A percentile compares a stretch with the other conserved stretches of the same genome.
phyloP scores from a whole-genome alignment of 2,329 filamentous ascomycete species.

The Apiospora aurea region DNA sequence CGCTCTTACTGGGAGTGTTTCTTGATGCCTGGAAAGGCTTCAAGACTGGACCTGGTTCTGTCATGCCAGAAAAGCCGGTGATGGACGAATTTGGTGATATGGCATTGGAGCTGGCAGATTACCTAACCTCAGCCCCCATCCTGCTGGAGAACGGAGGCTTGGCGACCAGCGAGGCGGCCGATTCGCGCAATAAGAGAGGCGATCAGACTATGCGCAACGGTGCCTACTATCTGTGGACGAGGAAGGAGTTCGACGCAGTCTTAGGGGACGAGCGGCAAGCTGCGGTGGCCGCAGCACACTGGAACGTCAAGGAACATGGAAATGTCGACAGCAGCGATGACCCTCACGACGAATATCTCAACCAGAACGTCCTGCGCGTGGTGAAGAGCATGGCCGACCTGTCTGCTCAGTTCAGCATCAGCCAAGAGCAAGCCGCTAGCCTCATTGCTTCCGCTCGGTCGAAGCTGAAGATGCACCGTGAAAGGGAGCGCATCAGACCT shows the following conservation, averaged over 20 bases:
- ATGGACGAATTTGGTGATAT: slow-evolving; percentile 75
- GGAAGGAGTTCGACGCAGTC: slow-evolving; percentile 82
- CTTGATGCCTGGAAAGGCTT: slow-evolving; percentile 80
- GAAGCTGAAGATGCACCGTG: slow-evolving; percentile 74
- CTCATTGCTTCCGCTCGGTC: slow-evolving; percentile 72
- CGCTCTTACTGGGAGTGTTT: slow-evolving; percentile 82
- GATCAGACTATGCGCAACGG: slow-evolving; percentile 88
- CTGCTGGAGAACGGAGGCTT: slow-evolving; percentile 76
- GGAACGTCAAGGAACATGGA: slow-evolving; percentile 82
- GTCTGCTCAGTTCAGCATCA: slow-evolving; percentile 76
- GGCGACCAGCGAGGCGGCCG: slow-evolving; percentile 87
- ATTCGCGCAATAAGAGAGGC: slow-evolving; percentile 76
- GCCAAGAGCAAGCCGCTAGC: slow-evolving; percentile 70
- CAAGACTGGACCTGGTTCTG: slow-evolving; percentile 55
- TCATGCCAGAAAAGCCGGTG: neutral
- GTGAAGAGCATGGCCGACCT: slow-evolving; percentile 72
- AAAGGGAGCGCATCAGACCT: slow-evolving; percentile 77
- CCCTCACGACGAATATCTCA: slow-evolving; percentile 91
- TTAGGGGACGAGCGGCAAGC: slow-evolving; percentile 71
- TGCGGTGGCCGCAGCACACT: slow-evolving; percentile 81
- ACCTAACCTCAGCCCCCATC: slow-evolving; percentile 77
- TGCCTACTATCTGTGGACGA: slow-evolving; percentile 93
- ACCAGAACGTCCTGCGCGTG: slow-evolving; percentile 86
- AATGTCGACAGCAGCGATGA: slow-evolving; percentile 86
- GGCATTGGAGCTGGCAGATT: slow-evolving; percentile 84